Conservation (phyloP, 495 filamentous ascomycete genomes). For the Aspergillus cristatus region DNA sequence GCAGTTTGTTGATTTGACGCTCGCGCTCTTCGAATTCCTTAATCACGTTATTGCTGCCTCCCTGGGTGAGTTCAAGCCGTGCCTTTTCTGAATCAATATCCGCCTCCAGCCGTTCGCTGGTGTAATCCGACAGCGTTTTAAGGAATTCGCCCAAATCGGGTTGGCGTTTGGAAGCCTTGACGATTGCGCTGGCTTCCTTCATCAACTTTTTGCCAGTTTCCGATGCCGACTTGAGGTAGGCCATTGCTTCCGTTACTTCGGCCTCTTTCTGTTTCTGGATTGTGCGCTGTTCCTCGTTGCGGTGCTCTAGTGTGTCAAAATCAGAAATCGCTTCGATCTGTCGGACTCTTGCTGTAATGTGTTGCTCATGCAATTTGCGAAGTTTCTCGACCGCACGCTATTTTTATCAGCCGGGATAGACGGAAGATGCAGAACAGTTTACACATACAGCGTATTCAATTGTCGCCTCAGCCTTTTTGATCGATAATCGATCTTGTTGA, state of each 20-base stretch:
- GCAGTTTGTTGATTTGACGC: conserved; percentile 46
- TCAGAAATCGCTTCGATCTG: conserved; percentile 77
- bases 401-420: conserved; percentile 7
- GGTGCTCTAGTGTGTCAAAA: conserved; percentile 49
- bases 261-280: conserved; percentile 38
- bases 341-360: conserved; percentile 58
- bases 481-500: conserved; percentile 45
- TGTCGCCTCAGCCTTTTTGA: conserved; percentile 54
- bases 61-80: conserved; percentile 70
- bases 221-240: conserved; percentile 20
- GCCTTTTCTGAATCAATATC: conserved; percentile 68
- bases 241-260: conserved; percentile 29
- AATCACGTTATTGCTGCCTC: conserved; percentile 67
- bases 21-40: conserved; percentile 68
- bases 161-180: conserved; percentile 4
- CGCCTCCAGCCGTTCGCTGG: conserved; percentile 55
- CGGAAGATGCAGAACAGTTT: neutral
- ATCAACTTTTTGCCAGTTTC: conserved; percentile 24
- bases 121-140: conserved; percentile 29
- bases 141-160: conserved; percentile 25
- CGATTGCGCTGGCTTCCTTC: conserved; percentile 25
- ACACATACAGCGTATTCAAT: conserved; percentile 55
- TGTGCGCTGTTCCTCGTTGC: conserved; percentile 49
- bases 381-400: conserved; percentile 52
- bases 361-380: conserved; percentile 47